Conservation (phyloP, 2,329 filamentous ascomycete genomes). For the Colletotrichum scovillei region DNA sequence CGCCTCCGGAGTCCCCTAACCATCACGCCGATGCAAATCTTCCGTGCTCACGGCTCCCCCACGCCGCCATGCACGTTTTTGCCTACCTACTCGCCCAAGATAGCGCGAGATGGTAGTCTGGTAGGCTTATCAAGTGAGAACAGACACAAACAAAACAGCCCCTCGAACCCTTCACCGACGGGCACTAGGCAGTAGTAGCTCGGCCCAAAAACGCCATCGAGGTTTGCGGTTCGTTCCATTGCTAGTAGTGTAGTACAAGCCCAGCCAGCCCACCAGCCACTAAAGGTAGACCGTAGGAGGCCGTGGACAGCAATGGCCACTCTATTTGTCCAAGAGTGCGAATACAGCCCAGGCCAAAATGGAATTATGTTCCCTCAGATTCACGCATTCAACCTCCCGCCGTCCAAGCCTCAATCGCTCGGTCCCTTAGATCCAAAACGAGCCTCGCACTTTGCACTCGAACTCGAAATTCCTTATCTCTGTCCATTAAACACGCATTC, state of each 20-base stretch:
- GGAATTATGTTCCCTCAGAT: too few relatives aligned
- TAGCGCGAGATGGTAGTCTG: too few relatives aligned
- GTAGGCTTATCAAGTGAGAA: too few relatives aligned
- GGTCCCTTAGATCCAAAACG: neutral
- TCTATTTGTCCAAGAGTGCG: neutral
- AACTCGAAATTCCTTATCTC: neutral
- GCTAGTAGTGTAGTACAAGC: neutral
- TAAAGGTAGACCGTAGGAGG: neutral
- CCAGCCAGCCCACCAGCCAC: neutral
- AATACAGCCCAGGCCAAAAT: neutral
- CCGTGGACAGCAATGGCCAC: neutral
- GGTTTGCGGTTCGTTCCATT: neutral
- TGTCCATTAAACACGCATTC: neutral
- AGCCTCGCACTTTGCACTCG: neutral
- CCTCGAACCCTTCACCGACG: neutral
- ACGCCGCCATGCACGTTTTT: too few relatives aligned
- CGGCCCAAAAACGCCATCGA: neutral
- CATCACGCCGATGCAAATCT: too few relatives aligned
- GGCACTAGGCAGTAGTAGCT: slow-evolving; percentile 4
- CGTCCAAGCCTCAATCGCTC: neutral
- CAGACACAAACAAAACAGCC: too few relatives aligned
- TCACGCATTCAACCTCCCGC: neutral
- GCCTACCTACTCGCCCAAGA: too few relatives aligned
- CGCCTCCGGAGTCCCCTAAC: too few relatives aligned
- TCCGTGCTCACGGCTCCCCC: too few relatives aligned